A percentile compares a stretch with the other conserved stretches of the same genome.
phyloP scores from a whole-genome alignment of 192 early-diverging fungal species.

The Coemansia sp. region DNA sequence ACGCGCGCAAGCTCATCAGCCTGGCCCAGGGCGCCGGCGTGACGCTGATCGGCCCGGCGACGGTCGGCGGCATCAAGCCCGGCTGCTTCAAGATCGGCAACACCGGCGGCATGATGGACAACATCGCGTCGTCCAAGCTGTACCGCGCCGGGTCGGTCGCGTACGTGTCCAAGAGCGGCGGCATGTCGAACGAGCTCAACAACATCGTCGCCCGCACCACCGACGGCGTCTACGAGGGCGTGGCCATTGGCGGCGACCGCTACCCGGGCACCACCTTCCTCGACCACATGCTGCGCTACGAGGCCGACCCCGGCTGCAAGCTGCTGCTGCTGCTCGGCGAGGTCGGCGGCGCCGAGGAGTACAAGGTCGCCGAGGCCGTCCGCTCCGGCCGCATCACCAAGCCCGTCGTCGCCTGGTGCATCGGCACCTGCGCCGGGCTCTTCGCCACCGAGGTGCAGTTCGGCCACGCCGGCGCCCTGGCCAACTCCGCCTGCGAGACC shows the following conservation, averaged over 20 bases:
- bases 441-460: slow-evolving; percentile 99
- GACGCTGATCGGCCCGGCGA: slow-evolving; percentile 95
- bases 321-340: slow-evolving; percentile 96
- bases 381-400: slow-evolving; percentile 89
- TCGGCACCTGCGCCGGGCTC: slow-evolving; percentile 99
- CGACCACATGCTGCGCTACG: slow-evolving; percentile 95
- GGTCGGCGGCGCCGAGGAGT: slow-evolving; percentile 98
- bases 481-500: slow-evolving; percentile 95
- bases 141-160: slow-evolving; percentile 96
- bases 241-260: slow-evolving; percentile 98
- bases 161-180: slow-evolving; percentile 98
- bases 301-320: slow-evolving; percentile 91
- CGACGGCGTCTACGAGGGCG: slow-evolving; percentile 98
- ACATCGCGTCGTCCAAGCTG: slow-evolving; percentile 96
- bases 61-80: slow-evolving; percentile 99
- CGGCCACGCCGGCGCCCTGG: slow-evolving; percentile 96
- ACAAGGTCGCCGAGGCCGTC: slow-evolving; percentile 91
- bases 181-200: slow-evolving; percentile 99
- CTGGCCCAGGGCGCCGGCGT: slow-evolving; percentile 80
- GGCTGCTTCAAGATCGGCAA: slow-evolving; percentile 99
- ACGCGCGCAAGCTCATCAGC: slow-evolving; percentile 89
- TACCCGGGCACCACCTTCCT: slow-evolving; percentile 99
- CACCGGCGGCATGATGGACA: slow-evolving; percentile 99
- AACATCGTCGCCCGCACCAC: slow-evolving; percentile 97
- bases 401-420: slow-evolving; percentile 99